Base-by-base conservation (phyloP, 2,329 filamentous ascomycete species). In the Pseudogymnoascus sp. region DNA sequence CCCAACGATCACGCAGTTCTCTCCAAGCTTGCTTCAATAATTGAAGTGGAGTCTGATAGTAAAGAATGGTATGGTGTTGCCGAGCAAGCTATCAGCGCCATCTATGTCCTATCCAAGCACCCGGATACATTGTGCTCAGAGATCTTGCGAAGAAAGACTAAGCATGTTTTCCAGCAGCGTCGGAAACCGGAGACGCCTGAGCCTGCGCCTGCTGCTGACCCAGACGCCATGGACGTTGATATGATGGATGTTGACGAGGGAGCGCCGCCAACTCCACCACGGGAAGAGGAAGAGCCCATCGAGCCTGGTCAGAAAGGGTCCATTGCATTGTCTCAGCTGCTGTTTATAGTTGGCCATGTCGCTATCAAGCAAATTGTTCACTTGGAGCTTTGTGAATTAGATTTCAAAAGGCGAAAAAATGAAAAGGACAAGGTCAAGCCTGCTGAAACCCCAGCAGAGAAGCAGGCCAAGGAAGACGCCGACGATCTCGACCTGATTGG, bases 351-450 rank as follows among this genome's bases (percentile, higher is more conserved):
- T 31, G 95, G 95, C 0, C 95, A 99, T 72, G 90, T 97, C 59
- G 95, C 95, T 13, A 95, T 99, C 73, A 99, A 99, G 78, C 96
- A 99, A 74, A 99, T 99, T 69, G 96, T 99, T 0, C 95, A 99
- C 74, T 84, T 99, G 10, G 95, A 99, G 71, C 82, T 97, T n/a
- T 96, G 93, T 74, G 95, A 99, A 73, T 86, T 95, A 60, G 95
- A 99, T 75, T 99, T 99, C 77, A 99, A 99, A 80, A 89, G 93
- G 62, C 85, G 93, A 68, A 99, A 99, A 80, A 88, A 90, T 42
- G 91, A 95, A 65, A 91, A 92, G 69, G 90, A 95, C 72, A 93
- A 91, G 78, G 82, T 78, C 64, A 77, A 77, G 62, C 67, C 74
- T n/a, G 70, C 76, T 67, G 78, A 76, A 35, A 73, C 75, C 4